Evolutionary conservation across 2,329 filamentous ascomycete genomes (phyloP).

Genomic region (Aspergillus oerlinghausenensis): DNA sequence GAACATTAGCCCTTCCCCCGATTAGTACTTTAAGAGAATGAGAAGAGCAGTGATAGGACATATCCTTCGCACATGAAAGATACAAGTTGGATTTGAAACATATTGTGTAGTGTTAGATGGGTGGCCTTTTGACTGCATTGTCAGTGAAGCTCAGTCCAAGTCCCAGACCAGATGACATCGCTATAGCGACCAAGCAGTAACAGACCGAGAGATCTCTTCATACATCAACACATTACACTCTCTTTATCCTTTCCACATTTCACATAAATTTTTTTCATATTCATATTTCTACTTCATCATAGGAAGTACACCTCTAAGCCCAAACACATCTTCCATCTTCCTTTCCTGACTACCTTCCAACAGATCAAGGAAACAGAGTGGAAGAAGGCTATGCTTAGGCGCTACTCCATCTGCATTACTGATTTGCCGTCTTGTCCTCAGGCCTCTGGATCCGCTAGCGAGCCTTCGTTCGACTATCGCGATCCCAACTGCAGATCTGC

Average conservation of each 20-base stretch:
- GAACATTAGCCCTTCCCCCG: background rate
- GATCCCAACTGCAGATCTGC: background rate
- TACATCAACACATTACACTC: background rate
- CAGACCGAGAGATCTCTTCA: background rate
- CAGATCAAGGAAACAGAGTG: background rate
- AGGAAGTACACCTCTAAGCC: background rate
- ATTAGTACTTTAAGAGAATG: background rate
- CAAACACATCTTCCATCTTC: background rate
- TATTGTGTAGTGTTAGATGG: background rate
- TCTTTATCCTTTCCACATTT: background rate
- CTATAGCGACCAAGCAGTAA: background rate
- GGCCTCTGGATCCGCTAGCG: constrained; percentile 2
- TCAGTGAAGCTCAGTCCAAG: background rate
- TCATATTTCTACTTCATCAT: background rate
- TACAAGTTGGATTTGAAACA: background rate
- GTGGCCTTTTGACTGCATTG: background rate
- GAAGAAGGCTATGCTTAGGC: constrained; percentile 9
- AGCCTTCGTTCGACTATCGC: background rate
- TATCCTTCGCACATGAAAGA: background rate
- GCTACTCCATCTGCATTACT: constrained; percentile 14
- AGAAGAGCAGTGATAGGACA: background rate
- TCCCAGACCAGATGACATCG: background rate
- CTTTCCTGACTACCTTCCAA: constrained; percentile 3
- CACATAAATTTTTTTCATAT: background rate
- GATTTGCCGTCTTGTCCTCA: constrained; percentile 7